Evolutionary conservation across 768 basidiomycete species (phyloP).

Genomic region (Rhodotorula toruloides): DNA sequence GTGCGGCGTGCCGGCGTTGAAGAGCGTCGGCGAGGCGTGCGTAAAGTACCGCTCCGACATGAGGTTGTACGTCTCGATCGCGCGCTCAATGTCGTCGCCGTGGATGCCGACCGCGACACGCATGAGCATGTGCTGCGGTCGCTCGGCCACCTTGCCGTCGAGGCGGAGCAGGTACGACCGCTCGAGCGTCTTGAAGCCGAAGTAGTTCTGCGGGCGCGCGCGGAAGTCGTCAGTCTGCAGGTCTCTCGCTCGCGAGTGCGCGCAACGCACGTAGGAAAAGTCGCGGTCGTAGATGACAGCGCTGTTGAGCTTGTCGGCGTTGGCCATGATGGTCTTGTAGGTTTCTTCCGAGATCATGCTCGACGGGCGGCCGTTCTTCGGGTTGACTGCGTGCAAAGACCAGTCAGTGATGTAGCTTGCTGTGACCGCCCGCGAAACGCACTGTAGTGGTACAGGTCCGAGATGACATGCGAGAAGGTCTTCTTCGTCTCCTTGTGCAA

Average conservation of each 20-base stretch:
- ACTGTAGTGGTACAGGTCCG: slow-evolving; percentile 86
- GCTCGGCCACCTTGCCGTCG: slow-evolving; percentile 88
- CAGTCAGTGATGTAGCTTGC: neutral
- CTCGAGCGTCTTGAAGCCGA: slow-evolving; percentile 99
- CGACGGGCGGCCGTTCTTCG: slow-evolving; percentile 79
- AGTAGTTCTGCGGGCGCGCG: slow-evolving; percentile 48
- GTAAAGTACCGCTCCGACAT: slow-evolving; percentile 99
- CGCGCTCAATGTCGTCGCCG: slow-evolving; percentile 78
- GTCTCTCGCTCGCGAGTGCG: no score
- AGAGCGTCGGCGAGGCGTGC: slow-evolving; percentile 93
- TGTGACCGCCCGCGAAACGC: slow-evolving; percentile 40
- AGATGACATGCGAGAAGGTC: slow-evolving; percentile 84
- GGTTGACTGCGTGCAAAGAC: slow-evolving; percentile 62
- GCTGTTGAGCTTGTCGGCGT: slow-evolving; percentile 78
- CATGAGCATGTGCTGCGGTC: slow-evolving; percentile 99
- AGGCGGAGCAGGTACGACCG: slow-evolving; percentile 93
- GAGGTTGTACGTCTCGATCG: slow-evolving; percentile 64
- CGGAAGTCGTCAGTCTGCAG: neutral
- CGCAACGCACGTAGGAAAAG: slow-evolving; percentile 76
- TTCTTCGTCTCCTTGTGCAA: slow-evolving; percentile 99
- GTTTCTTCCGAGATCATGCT: slow-evolving; percentile 87
- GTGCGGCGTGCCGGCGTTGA: slow-evolving; percentile 94
- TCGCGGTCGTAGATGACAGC: slow-evolving; percentile 97
- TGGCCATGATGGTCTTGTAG: slow-evolving; percentile 71
- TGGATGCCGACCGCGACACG: slow-evolving; percentile 98